A percentile compares a stretch with the other conserved stretches of the same genome.
phyloP scores from a whole-genome alignment of 352 stramenopile genomes.

The Globisporangium cederbergense region DNA sequence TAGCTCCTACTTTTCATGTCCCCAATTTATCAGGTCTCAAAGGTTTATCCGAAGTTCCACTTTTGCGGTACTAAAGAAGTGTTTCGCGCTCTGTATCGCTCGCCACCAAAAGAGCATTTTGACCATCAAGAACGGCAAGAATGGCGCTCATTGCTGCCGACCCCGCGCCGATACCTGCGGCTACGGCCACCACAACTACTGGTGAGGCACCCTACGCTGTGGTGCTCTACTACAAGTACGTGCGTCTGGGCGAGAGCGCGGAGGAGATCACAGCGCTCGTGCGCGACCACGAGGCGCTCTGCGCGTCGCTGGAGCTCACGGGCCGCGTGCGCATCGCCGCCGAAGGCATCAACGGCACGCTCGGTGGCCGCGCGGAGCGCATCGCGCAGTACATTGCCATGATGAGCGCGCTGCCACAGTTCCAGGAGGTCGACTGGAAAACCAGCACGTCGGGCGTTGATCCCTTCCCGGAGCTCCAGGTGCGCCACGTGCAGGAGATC shows the following conservation, averaged over 20 bases:
- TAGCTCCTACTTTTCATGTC: not conserved
- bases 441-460: slow-evolving; percentile 40
- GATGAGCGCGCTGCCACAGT: slow-evolving; percentile 39
- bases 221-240: slow-evolving; percentile 87
- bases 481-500: slow-evolving; percentile 69
- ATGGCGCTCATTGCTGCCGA: slow-evolving; percentile 1
- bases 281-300: slow-evolving; percentile 43
- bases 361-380: slow-evolving; percentile 36
- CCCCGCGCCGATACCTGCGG: slow-evolving; percentile 12
- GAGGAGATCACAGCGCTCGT: slow-evolving; percentile 36
- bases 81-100: not conserved
- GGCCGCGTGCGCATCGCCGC: slow-evolving; percentile 73
- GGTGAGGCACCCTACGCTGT: slow-evolving; percentile 37
- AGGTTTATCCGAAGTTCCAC: not conserved
- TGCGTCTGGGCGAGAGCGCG: slow-evolving; percentile 43
- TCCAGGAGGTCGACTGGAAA: slow-evolving; percentile 82
- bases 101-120: not conserved
- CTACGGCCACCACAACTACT: slow-evolving; percentile 7
- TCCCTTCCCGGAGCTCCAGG: slow-evolving; percentile 66
- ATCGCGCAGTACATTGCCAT: slow-evolving; percentile 63
- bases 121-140: not conserved
- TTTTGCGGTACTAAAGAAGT: slow-evolving; percentile 1
- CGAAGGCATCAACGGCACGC: slow-evolving; percentile 88
- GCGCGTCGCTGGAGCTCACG: slow-evolving; percentile 43
- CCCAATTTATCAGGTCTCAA: not conserved